A percentile compares a stretch with the other conserved stretches of the same genome.
phyloP scores from a whole-genome alignment of 306 rosid genomes.

The cucumber (Cucumis sativus) region DNA sequence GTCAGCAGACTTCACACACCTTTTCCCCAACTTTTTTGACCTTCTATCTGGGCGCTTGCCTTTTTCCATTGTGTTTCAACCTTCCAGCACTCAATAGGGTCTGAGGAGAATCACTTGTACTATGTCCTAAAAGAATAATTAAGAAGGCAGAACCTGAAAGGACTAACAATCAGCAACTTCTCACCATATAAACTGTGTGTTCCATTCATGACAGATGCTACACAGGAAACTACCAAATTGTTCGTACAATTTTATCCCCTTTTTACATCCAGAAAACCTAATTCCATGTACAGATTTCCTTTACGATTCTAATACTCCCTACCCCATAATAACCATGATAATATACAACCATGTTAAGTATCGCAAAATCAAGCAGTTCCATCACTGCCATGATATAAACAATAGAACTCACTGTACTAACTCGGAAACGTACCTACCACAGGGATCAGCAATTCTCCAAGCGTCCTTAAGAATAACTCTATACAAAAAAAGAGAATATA shows the following conservation, averaged over 20 bases:
- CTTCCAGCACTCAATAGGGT: neutral
- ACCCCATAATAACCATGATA: neutral
- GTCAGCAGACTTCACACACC: neutral
- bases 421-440: neutral
- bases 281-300: neutral
- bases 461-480: conserved; percentile 2
- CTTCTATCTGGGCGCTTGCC: neutral
- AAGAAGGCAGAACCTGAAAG: neutral
- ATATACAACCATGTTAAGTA: neutral
- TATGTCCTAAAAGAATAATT: neutral
- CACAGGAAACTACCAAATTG: neutral
- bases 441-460: neutral
- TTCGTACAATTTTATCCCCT: neutral
- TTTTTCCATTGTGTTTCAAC: conserved; percentile 6
- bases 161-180: neutral
- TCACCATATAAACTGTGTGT: neutral
- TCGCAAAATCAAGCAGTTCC: neutral
- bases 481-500: neutral
- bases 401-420: neutral
- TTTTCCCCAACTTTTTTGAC: neutral
- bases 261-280: neutral
- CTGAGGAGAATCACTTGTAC: neutral
- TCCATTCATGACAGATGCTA: neutral
- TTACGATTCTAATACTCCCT: neutral
- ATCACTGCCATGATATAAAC: neutral